Conservation (phyloP, 23 red algal species). For the Gracilaria domingensis region DNA sequence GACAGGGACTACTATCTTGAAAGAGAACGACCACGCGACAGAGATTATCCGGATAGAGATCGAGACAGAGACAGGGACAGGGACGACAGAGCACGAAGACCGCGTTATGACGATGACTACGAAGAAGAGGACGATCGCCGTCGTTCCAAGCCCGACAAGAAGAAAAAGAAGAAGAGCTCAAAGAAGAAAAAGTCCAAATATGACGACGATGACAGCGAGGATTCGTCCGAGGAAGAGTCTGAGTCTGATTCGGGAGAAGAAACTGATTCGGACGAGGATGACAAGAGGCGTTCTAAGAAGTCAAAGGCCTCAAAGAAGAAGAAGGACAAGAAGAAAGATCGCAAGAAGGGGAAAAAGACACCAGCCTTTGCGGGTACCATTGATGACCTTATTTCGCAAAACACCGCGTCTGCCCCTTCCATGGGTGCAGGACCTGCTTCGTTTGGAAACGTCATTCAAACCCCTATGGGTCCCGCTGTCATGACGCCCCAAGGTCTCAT, state of each 20-base stretch:
- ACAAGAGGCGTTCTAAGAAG: slow-evolving; percentile 52
- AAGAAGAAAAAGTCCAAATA: slow-evolving; percentile 74
- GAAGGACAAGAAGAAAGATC: slow-evolving; percentile 52
- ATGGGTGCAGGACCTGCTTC: slow-evolving; percentile 36
- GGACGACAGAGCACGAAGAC: slow-evolving; percentile 32
- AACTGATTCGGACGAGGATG: slow-evolving; percentile 28
- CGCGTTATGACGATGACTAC: slow-evolving; percentile 58
- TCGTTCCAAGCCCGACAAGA: slow-evolving; percentile 57
- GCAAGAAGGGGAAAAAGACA: background rate
- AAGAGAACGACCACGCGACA: slow-evolving; percentile 12
- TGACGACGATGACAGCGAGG: slow-evolving; percentile 49
- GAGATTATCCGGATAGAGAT: background rate
- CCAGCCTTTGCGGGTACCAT: slow-evolving; percentile 70
- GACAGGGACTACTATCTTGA: slow-evolving; percentile 44
- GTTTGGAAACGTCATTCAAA: slow-evolving; percentile 79
- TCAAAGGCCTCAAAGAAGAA: slow-evolving; percentile 72
- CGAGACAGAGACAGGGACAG: slow-evolving; percentile 58
- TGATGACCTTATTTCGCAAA: slow-evolving; percentile 76
- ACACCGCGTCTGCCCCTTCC: slow-evolving; percentile 30
- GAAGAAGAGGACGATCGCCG: slow-evolving; percentile 59
- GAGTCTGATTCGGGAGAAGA: slow-evolving; percentile 51
- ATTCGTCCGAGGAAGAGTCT: slow-evolving; percentile 57
- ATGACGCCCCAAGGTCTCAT: slow-evolving; percentile 76
- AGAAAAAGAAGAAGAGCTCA: slow-evolving; percentile 73
- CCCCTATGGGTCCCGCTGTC: slow-evolving; percentile 80